Evolutionary conservation across 257 asterid genomes (phyloP).

Genomic region (Solanum boliviense): DNA sequence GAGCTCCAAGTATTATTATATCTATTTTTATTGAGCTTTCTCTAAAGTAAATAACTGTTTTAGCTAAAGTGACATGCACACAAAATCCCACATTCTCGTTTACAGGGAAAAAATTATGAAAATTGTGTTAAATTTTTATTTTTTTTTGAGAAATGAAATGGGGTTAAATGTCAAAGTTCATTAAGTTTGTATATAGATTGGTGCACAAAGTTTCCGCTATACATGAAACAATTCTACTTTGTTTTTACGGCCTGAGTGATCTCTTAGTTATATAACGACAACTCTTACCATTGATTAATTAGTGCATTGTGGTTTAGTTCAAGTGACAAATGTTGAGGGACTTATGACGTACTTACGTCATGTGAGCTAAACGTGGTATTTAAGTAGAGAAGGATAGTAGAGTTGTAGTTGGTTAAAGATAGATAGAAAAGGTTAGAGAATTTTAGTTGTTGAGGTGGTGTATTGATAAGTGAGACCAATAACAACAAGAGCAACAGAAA

Average conservation of each 20-base stretch:
- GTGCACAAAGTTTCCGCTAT: background rate
- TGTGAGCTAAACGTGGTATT: background rate
- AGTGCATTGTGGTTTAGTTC: background rate
- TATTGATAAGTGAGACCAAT: background rate
- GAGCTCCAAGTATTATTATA: slow-evolving; percentile 11
- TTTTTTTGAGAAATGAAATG: background rate
- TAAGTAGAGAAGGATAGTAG: background rate
- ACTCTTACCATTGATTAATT: no score
- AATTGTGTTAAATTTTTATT: background rate
- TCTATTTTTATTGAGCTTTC: background rate
- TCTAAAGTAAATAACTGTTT: background rate
- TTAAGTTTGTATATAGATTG: background rate
- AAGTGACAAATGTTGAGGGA: background rate
- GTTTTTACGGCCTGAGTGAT: background rate
- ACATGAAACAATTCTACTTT: no score
- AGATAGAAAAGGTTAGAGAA: background rate
- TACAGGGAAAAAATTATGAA: background rate
- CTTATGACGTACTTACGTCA: background rate
- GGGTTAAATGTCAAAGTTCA: background rate
- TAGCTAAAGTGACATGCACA: background rate
- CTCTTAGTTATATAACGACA: background rate
- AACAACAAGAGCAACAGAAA: no score
- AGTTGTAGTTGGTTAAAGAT: background rate
- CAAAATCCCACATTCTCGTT: background rate
- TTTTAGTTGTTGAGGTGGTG: background rate